Conservation (phyloP, 1,284 basidiomycete species). For the Vanrija sp. region DNA sequence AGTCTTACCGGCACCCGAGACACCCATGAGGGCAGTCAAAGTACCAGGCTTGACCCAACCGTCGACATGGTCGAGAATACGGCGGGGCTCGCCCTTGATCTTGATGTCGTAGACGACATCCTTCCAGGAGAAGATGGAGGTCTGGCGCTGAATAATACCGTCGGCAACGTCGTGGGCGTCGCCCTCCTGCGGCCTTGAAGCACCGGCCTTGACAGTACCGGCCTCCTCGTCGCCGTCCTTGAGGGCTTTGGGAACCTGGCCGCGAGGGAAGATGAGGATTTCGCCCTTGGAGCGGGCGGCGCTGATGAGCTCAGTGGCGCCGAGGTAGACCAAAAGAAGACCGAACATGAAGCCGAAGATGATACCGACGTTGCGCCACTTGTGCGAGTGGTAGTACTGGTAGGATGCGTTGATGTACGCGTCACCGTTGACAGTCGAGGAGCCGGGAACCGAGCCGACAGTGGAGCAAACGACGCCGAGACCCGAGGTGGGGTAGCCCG, state of each 20-base stretch:
- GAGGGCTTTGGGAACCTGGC: conserved; percentile 43
- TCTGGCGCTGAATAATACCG: conserved; percentile 46
- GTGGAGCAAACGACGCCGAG: conserved; percentile 48
- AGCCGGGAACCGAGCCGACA: conserved; percentile 49
- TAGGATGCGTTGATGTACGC: conserved; percentile 60
- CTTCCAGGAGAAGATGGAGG: conserved; percentile 51
- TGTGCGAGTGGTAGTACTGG: conserved; percentile 59
- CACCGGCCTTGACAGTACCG: conserved; percentile 37
- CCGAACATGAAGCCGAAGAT: conserved; percentile 55
- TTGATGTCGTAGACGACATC: conserved; percentile 59
- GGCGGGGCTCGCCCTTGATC: conserved; percentile 58
- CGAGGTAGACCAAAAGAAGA: conserved; percentile 54
- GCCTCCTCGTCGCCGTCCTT: conserved; percentile 25
- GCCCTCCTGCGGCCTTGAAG: conserved; percentile 27
- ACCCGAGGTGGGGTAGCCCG: conserved; percentile 40
- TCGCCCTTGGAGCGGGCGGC: conserved; percentile 54
- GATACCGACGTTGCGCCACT: conserved; percentile 63
- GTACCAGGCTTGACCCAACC: conserved; percentile 80
- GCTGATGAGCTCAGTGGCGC: conserved; percentile 56
- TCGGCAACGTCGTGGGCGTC: conserved; percentile 22
- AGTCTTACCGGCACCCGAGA: conserved; percentile 72
- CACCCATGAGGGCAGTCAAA: conserved; percentile 63
- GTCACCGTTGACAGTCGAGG: conserved; percentile 50
- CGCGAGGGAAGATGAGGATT: conserved; percentile 52
- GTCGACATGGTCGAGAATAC: conserved; percentile 70